Evolutionary conservation across 805 yeast genomes (phyloP).

Genomic region (Metschnikowia vanudenii): DNA sequence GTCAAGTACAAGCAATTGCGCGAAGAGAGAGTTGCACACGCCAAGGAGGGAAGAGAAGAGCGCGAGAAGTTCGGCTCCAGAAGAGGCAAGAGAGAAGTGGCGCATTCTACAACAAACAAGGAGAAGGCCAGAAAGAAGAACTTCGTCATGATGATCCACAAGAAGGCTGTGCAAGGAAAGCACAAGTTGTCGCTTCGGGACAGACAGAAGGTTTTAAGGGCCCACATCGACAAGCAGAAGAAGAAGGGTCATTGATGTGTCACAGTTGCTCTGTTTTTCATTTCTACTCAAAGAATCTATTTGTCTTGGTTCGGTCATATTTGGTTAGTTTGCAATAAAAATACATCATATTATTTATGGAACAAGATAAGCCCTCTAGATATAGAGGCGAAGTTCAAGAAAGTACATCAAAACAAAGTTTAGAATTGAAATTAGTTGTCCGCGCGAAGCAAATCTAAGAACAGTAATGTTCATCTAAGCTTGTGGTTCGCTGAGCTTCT

Average conservation of each 20-base stretch:
- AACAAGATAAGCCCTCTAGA: not conserved
- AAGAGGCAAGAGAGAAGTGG: slow-evolving; percentile 71
- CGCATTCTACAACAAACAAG: slow-evolving; percentile 89
- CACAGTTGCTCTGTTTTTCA: not conserved
- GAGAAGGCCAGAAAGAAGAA: slow-evolving; percentile 98
- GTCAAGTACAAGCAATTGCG: slow-evolving; percentile 78
- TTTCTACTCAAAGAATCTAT: not conserved
- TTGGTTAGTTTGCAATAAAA: slow-evolving; percentile 8
- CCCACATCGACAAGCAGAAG: slow-evolving; percentile 89
- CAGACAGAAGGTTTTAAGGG: slow-evolving; percentile 79
- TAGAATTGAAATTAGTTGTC: slow-evolving; percentile 11
- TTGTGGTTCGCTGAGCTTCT: slow-evolving; percentile 16
- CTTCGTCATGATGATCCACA: slow-evolving; percentile 98
- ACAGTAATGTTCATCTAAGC: not conserved
- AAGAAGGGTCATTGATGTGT: slow-evolving; percentile 61
- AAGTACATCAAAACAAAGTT: slow-evolving; percentile 17
- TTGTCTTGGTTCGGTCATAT: not conserved
- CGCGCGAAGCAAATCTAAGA: not conserved
- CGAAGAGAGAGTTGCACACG: slow-evolving; percentile 86
- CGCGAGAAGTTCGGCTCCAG: slow-evolving; percentile 88
- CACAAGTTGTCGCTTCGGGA: slow-evolving; percentile 87
- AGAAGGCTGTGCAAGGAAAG: slow-evolving; percentile 90
- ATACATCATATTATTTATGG: slow-evolving; percentile 11
- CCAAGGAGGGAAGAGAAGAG: slow-evolving; percentile 89
- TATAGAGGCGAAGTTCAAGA: slow-evolving; percentile 1